A percentile compares a stretch with the other conserved stretches of the same genome.
Conservation (phyloP, 2,329 filamentous ascomycete species). For the Colletotrichum spinosum region DNA sequence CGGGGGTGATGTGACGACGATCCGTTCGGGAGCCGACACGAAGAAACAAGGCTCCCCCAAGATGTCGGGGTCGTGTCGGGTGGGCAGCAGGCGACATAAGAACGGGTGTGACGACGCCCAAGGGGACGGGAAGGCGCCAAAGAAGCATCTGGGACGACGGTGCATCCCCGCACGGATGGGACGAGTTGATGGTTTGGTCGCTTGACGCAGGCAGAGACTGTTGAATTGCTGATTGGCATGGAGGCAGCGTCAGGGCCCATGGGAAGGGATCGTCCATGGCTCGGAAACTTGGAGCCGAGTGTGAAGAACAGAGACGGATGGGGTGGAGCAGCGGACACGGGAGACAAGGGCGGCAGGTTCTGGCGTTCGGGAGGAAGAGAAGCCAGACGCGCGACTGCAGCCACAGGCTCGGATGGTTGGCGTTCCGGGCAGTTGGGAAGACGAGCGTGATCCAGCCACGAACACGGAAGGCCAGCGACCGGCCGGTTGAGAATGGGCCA, state of each 20-base stretch:
- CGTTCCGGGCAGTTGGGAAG: slow-evolving; percentile 36
- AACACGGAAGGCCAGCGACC: slow-evolving; percentile 31
- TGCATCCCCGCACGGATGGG: slow-evolving; percentile 26
- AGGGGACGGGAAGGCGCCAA: slow-evolving; percentile 11
- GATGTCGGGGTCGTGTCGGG: slow-evolving; percentile 10
- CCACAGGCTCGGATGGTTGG: slow-evolving; percentile 37
- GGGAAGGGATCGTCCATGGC: slow-evolving; percentile 24
- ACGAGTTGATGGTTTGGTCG: slow-evolving; percentile 23
- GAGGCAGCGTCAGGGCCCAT: not conserved
- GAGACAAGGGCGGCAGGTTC: slow-evolving; percentile 11
- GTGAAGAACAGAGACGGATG: slow-evolving; percentile 18
- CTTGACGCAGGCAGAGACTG: not conserved
- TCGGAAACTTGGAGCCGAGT: slow-evolving; percentile 32
- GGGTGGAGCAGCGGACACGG: slow-evolving; percentile 13
- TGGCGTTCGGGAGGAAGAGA: slow-evolving; percentile 32
- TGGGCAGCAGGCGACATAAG: slow-evolving; percentile 13
- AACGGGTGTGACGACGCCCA: slow-evolving; percentile 9
- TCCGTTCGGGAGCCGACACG: slow-evolving; percentile 25
- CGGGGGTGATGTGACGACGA: slow-evolving; percentile 19
- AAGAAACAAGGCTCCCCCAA: slow-evolving; percentile 21
- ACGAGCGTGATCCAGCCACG: slow-evolving; percentile 34
- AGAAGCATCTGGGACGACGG: slow-evolving; percentile 24
- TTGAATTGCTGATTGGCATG: slow-evolving; percentile 2
- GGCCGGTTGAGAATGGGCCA: slow-evolving; percentile 17
- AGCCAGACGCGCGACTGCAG: slow-evolving; percentile 37